Conservation (phyloP, 169 alveolate species). For the Plasmodium knowlesi region DNA sequence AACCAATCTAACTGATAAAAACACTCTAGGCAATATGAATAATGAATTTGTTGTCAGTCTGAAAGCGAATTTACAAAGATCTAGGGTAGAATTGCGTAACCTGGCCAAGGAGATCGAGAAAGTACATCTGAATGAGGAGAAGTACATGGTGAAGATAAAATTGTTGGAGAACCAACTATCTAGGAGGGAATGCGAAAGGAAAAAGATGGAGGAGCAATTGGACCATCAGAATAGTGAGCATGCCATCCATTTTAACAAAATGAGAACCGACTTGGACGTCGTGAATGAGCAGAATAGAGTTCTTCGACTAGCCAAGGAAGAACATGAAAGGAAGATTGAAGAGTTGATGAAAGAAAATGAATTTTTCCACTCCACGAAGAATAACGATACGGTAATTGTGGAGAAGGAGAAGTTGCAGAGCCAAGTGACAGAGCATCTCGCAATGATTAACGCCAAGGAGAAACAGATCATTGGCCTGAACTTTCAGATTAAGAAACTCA, state of each 20-base stretch:
- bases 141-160: conserved; percentile 3
- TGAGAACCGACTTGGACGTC: conserved; percentile 44
- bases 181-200: conserved; percentile 4
- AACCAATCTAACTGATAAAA: background rate
- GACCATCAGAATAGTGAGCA: background rate
- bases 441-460: conserved; percentile 25
- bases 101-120: conserved; percentile 10
- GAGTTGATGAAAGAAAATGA: conserved; percentile 2
- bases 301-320: background rate
- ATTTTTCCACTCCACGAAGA: conserved; percentile 41
- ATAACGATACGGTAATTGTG: conserved; percentile 33
- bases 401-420: conserved; percentile 27
- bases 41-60: conserved; percentile 2
- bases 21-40: background rate
- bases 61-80: background rate
- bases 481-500: conserved; percentile 16
- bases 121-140: conserved; percentile 14
- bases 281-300: conserved; percentile 35
- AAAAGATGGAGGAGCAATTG: background rate
- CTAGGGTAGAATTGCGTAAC: conserved; percentile 12
- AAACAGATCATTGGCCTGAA: conserved; percentile 28
- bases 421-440: conserved; percentile 22
- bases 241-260: conserved; percentile 1
- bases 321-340: conserved; percentile 38
- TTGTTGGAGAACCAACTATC: background rate